Evolutionary conservation across 345 rosid genomes (phyloP).

Genomic region (Aegle marmelos): DNA sequence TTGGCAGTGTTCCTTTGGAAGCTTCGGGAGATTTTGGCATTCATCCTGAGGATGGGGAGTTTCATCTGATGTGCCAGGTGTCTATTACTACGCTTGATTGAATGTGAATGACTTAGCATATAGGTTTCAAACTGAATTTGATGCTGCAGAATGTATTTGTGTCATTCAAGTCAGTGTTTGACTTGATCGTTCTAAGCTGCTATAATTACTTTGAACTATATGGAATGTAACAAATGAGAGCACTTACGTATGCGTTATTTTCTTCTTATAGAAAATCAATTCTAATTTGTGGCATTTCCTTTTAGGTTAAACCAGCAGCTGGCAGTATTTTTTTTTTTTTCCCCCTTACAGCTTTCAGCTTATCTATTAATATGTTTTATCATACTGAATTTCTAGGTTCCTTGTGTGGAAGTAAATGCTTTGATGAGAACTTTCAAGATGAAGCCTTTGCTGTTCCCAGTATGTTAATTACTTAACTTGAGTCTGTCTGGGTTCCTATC

Average conservation of each 20-base stretch:
- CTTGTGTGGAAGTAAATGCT: conserved; percentile 82
- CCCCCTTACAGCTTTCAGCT: background rate
- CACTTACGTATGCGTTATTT: background rate
- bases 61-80: conserved; percentile 98
- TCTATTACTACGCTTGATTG: conserved; percentile 3
- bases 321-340: background rate
- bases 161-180: background rate
- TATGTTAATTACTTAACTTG: conserved; percentile 21
- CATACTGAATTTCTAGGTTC: conserved; percentile 56
- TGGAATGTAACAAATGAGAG: background rate
- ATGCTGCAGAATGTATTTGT: background rate
- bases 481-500: too few relatives aligned
- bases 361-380: conserved; percentile 10
- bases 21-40: conserved; percentile 99
- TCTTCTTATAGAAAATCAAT: conserved; percentile 3
- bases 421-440: conserved; percentile 93
- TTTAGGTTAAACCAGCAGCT: conserved; percentile 11
- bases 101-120: conserved; percentile 2
- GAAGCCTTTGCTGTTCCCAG: conserved; percentile 87
- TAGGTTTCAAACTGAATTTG: background rate
- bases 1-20: conserved; percentile 91
- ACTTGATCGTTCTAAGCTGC: background rate
- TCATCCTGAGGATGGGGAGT: conserved; percentile 98
- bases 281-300: conserved; percentile 12
- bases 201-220: background rate